Evolutionary conservation across 768 basidiomycete species (phyloP).

Genomic region (Amanita exitialis): DNA sequence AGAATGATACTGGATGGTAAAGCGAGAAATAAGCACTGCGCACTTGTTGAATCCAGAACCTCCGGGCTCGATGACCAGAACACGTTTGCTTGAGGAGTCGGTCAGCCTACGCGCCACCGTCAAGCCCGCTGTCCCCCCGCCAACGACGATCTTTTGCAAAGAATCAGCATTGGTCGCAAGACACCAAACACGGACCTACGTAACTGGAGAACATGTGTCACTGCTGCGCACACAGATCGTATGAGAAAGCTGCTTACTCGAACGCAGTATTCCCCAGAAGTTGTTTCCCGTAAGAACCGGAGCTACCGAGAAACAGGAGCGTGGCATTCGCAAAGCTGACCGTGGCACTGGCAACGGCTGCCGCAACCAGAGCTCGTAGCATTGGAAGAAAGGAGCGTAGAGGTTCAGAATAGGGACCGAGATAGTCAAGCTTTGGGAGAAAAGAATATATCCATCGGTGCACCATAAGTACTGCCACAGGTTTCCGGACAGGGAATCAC

Average conservation of each 20-base stretch:
- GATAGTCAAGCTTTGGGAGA: neutral
- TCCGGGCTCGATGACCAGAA: conserved; percentile 31
- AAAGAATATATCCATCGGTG: neutral
- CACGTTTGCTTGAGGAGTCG: conserved; percentile 20
- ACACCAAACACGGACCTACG: neutral
- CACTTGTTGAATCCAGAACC: conserved; percentile 14
- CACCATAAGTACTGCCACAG: too few relatives aligned
- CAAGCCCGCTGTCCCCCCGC: conserved; percentile 23
- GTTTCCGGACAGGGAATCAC: too few relatives aligned
- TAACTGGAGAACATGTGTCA: conserved; percentile 3
- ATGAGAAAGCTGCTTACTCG: conserved; percentile 14
- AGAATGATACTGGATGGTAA: too few relatives aligned
- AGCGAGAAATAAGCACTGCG: neutral
- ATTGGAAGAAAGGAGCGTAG: neutral
- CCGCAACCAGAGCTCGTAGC: conserved; percentile 7
- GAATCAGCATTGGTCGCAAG: neutral
- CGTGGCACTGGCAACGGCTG: conserved; percentile 7
- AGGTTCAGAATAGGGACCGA: neutral
- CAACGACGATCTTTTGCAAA: conserved; percentile 21
- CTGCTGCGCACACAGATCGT: neutral
- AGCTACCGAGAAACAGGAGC: conserved; percentile 13
- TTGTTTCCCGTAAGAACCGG: conserved; percentile 8
- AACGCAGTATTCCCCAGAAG: conserved; percentile 12
- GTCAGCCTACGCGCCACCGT: conserved; percentile 24
- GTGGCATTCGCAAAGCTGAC: conserved; percentile 10